These are phyloP conservation scores for Pholiota conissans DNA, from an alignment of 768 basidiomycete species.

Conservation along the genomic window DNA sequence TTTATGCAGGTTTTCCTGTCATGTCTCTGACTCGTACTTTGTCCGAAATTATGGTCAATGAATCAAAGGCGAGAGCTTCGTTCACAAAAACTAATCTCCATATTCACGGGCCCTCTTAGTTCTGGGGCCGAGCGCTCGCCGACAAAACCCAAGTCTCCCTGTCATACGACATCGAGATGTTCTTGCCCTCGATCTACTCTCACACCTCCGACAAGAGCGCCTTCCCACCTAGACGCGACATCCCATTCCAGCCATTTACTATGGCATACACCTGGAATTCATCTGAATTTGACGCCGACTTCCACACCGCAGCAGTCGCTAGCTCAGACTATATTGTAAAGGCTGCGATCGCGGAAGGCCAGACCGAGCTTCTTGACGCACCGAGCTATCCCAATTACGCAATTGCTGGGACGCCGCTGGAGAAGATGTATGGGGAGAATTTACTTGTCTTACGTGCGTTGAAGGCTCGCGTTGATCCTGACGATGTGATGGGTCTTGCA, in stretches of 20 bases:
- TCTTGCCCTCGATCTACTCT: constrained; percentile 40
- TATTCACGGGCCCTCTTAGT: constrained; percentile 25
- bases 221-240: constrained; percentile 43
- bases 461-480: constrained; percentile 51
- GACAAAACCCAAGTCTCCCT: constrained; percentile 26
- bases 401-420: constrained; percentile 47
- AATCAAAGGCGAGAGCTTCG: constrained; percentile 31
- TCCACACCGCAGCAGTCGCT: constrained; percentile 38
- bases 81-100: background rate
- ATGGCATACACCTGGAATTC: constrained; percentile 46
- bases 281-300: constrained; percentile 35
- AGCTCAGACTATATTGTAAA: constrained; percentile 40
- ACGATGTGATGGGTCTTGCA: constrained; percentile 63
- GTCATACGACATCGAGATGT: constrained; percentile 53
- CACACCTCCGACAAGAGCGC: constrained; percentile 40
- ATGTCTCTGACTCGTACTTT: background rate
- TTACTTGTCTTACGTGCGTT: constrained; percentile 38
- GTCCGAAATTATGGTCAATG: constrained; percentile 38
- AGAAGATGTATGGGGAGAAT: constrained; percentile 51
- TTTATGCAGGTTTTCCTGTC: constrained; percentile 4
- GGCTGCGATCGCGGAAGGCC: constrained; percentile 39
- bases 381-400: constrained; percentile 65
- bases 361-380: constrained; percentile 32
- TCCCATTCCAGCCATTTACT: constrained; percentile 44
- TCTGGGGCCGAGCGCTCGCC: constrained; percentile 39